A percentile compares a stretch with the other conserved stretches of the same genome.
Conservation (phyloP, 2,329 filamentous ascomycete species). For the Didymella pomorum region DNA sequence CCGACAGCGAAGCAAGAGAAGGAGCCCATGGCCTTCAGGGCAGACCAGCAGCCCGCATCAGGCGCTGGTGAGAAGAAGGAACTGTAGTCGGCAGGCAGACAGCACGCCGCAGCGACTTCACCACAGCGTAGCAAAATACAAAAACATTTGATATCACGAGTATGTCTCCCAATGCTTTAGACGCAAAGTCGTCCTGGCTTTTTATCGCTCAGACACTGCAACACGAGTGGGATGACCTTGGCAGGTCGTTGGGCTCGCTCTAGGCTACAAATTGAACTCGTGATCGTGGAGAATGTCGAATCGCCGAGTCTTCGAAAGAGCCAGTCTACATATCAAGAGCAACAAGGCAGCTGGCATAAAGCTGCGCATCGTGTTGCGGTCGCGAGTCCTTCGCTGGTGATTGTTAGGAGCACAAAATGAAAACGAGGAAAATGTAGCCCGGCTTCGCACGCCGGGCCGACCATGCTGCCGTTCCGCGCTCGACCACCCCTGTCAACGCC, state of each 20-base stretch:
- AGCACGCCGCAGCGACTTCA: slow-evolving; percentile 5
- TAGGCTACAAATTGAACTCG: slow-evolving; percentile 91
- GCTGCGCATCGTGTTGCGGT: slow-evolving; percentile 4
- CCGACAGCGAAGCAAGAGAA: slow-evolving; percentile 50
- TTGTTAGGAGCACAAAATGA: slow-evolving; percentile 6
- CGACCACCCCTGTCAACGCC: background rate
- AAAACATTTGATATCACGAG: slow-evolving; percentile 18
- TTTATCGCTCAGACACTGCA: slow-evolving; percentile 75
- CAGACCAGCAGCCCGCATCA: slow-evolving; percentile 28
- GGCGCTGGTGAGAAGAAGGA: slow-evolving; percentile 51
- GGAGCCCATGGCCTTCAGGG: slow-evolving; percentile 44
- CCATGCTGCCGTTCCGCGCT: slow-evolving; percentile 6
- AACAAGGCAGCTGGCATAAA: slow-evolving; percentile 18
- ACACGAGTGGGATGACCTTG: slow-evolving; percentile 94
- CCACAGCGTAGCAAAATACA: slow-evolving; percentile 15
- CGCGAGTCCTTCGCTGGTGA: slow-evolving; percentile 7
- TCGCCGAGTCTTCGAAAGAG: slow-evolving; percentile 94
- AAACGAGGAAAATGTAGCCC: slow-evolving; percentile 18
- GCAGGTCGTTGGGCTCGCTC: slow-evolving; percentile 78
- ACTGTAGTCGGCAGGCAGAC: slow-evolving; percentile 47
- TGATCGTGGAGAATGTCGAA: slow-evolving; percentile 71
- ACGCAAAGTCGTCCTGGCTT: slow-evolving; percentile 85
- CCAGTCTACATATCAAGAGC: slow-evolving; percentile 54
- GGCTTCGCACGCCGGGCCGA: slow-evolving; percentile 13
- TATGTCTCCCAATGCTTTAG: slow-evolving; percentile 80